Evolutionary conservation across 1,284 basidiomycete species (phyloP).

Genomic region (Rhodotorula sp.): DNA sequence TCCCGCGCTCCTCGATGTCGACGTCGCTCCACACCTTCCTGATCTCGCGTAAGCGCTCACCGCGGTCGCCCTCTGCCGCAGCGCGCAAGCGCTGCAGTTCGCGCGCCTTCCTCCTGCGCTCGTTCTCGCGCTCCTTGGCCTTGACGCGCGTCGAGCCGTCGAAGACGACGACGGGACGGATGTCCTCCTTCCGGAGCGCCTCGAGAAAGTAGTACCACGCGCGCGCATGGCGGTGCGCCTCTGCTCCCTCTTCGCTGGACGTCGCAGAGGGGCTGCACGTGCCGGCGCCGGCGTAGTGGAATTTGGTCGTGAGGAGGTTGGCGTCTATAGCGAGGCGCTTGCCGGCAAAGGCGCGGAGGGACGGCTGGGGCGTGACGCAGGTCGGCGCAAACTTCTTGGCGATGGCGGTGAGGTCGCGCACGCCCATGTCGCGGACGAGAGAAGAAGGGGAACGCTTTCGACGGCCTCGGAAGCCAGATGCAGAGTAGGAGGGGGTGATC

Average conservation of each 20-base stretch:
- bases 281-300: slow-evolving; percentile 20
- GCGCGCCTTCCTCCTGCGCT: slow-evolving; percentile 9
- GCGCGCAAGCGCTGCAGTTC: slow-evolving; percentile 17
- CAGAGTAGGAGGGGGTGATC: too few species aligned
- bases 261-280: not conserved
- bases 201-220: slow-evolving; percentile 34
- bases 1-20: not conserved
- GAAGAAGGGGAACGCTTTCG: too few species aligned
- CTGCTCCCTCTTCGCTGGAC: not conserved
- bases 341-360: slow-evolving; percentile 15
- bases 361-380: slow-evolving; percentile 7
- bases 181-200: slow-evolving; percentile 15
- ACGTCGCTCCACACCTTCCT: slow-evolving; percentile 1
- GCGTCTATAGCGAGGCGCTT: slow-evolving; percentile 37
- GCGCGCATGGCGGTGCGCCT: slow-evolving; percentile 16
- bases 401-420: slow-evolving; percentile 20
- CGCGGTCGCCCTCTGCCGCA: slow-evolving; percentile 17
- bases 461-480: too few species aligned
- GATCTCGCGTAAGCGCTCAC: slow-evolving; percentile 13
- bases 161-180: slow-evolving; percentile 36
- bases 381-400: slow-evolving; percentile 18
- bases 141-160: slow-evolving; percentile 30
- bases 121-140: slow-evolving; percentile 27
- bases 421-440: slow-evolving; percentile 22
- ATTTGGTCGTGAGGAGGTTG: slow-evolving; percentile 33